Evolutionary conservation across 257 asterid genomes (phyloP).

Genomic region (Penstemon barbatus): DNA sequence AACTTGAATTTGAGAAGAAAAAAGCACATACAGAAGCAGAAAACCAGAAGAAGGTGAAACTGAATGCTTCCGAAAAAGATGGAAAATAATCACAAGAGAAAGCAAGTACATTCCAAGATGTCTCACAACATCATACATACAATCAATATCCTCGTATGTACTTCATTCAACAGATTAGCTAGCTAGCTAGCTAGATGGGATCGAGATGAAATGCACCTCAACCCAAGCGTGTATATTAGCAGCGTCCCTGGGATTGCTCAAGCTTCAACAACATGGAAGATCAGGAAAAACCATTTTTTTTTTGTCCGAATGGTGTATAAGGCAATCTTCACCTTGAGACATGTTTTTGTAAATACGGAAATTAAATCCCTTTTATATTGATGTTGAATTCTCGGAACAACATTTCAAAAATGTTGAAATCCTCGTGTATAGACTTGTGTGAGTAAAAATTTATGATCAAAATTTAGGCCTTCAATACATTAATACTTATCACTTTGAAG

Average conservation of each 20-base stretch:
- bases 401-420: too few relatives aligned
- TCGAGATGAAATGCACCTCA: conserved; percentile 1
- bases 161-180: background rate
- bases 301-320: too few relatives aligned
- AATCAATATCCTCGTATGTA: background rate
- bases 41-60: conserved; percentile 39
- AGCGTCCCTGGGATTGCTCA: background rate
- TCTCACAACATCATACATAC: conserved; percentile 27
- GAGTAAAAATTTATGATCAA: too few relatives aligned
- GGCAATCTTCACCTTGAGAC: too few relatives aligned
- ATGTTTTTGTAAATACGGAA: too few relatives aligned
- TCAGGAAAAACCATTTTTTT: too few relatives aligned
- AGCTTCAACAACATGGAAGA: too few relatives aligned
- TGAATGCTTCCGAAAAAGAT: conserved; percentile 28
- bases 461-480: too few relatives aligned
- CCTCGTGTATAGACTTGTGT: too few relatives aligned
- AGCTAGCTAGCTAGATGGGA: background rate
- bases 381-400: too few relatives aligned
- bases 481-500: too few relatives aligned
- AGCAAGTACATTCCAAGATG: conserved; percentile 24
- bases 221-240: background rate
- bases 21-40: conserved; percentile 63
- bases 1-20: conserved; percentile 66
- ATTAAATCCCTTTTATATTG: too few relatives aligned
- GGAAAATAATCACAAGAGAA: conserved; percentile 29